Conservation (phyloP, 2,329 filamentous ascomycete species). For the Fusarium floridanum region DNA sequence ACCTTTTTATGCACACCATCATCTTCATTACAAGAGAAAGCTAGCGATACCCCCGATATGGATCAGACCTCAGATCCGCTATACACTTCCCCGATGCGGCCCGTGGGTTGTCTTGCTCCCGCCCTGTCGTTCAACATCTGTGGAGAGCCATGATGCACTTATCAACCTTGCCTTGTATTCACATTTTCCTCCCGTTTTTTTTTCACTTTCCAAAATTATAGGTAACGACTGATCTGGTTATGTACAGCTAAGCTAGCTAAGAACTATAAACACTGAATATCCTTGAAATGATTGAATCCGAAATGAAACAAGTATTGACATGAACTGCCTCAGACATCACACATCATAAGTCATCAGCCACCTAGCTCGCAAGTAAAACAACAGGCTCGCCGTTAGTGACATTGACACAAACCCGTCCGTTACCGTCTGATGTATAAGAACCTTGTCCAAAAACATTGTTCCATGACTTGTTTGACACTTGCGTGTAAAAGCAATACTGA, state of each 20-base stretch:
- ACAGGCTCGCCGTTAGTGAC: constrained; percentile 32
- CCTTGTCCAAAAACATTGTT: constrained; percentile 27
- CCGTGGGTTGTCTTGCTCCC: no score
- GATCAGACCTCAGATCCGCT: background rate
- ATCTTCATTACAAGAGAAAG: background rate
- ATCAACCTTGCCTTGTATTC: background rate
- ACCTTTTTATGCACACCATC: background rate
- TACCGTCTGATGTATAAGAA: constrained; percentile 1
- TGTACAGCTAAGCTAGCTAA: background rate
- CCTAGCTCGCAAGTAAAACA: constrained; percentile 20
- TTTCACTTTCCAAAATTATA: background rate
- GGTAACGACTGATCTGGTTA: background rate
- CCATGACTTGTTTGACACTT: constrained; percentile 33
- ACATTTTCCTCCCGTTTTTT: background rate
- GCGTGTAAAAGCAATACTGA: constrained; percentile 24
- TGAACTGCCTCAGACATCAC: background rate
- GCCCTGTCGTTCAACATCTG: background rate
- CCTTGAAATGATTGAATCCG: background rate
- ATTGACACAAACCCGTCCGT: constrained; percentile 22
- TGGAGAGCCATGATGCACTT: background rate
- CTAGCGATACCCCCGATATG: background rate
- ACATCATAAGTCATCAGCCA: background rate
- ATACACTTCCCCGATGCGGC: background rate
- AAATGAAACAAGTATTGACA: background rate
- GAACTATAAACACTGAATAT: background rate